These are phyloP conservation scores for Chaetomium strumarium DNA, from an alignment of 2,329 filamentous ascomycete genomes.

Conservation along the genomic window DNA sequence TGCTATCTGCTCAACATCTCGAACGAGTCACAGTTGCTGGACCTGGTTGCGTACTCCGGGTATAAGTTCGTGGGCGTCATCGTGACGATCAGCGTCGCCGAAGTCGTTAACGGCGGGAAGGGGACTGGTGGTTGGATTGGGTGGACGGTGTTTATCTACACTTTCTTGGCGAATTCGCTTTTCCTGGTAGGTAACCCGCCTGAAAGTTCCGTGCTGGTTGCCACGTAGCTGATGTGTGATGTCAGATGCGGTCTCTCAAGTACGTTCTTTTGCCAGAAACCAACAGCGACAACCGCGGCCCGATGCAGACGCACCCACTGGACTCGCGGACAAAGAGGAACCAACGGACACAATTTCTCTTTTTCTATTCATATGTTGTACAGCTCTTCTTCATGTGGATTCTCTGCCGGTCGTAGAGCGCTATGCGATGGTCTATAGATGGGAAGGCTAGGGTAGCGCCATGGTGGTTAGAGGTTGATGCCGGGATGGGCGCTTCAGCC, in stretches of 20 bases:
- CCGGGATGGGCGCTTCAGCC: background rate
- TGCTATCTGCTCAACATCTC: slow-evolving; percentile 92
- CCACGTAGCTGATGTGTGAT: slow-evolving; percentile 14
- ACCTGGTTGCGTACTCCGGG: slow-evolving; percentile 91
- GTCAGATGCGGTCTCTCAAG: slow-evolving; percentile 82
- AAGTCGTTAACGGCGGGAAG: slow-evolving; percentile 69
- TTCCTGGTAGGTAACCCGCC: slow-evolving; percentile 64
- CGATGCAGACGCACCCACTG: slow-evolving; percentile 48
- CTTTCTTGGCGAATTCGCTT: slow-evolving; percentile 88
- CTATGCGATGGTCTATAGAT: background rate
- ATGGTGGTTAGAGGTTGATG: background rate
- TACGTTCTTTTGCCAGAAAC: slow-evolving; percentile 92
- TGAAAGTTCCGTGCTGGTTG: background rate
- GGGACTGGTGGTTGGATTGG: slow-evolving; percentile 84
- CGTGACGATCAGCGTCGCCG: slow-evolving; percentile 72
- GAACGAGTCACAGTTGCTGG: slow-evolving; percentile 87
- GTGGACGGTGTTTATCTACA: slow-evolving; percentile 86
- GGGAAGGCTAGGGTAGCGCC: background rate
- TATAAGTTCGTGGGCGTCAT: slow-evolving; percentile 99
- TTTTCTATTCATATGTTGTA: slow-evolving; percentile 89
- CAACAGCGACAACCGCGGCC: slow-evolving; percentile 56
- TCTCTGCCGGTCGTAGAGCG: slow-evolving; percentile 40
- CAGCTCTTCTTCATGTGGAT: slow-evolving; percentile 94
- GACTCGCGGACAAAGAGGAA: slow-evolving; percentile 82
- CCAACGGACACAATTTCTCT: slow-evolving; percentile 84